Conservation (phyloP, 2,329 filamentous ascomycete genomes). For the Coniella lustricola region DNA sequence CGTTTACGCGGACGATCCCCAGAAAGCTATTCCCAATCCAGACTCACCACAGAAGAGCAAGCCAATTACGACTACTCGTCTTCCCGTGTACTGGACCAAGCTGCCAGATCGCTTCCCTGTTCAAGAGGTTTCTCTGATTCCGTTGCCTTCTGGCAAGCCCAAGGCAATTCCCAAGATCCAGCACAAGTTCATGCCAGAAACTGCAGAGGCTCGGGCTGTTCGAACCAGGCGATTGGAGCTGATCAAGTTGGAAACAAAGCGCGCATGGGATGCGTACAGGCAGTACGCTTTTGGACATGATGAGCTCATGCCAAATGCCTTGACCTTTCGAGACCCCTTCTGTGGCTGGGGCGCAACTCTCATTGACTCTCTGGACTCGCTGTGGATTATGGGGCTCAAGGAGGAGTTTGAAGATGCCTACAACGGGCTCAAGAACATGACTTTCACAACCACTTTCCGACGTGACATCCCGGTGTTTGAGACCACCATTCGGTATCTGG, state of each 20-base stretch:
- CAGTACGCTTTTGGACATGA: constrained; percentile 78
- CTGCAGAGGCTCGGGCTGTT: constrained; percentile 49
- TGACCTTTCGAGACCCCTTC: constrained; percentile 73
- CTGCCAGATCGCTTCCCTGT: constrained; percentile 73
- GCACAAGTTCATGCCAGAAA: constrained; percentile 61
- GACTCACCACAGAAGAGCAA: constrained; percentile 20
- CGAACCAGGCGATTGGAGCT: constrained; percentile 56
- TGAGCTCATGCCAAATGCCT: constrained; percentile 60
- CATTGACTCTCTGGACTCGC: constrained; percentile 73
- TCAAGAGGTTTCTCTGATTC: constrained; percentile 60
- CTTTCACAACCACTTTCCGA: constrained; percentile 65
- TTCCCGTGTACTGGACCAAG: constrained; percentile 63
- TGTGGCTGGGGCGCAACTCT: constrained; percentile 87
- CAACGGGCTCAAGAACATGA: constrained; percentile 61
- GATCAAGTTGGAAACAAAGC: constrained; percentile 68
- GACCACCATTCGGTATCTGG: constrained; percentile 85
- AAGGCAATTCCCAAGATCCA: constrained; percentile 72
- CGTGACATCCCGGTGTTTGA: constrained; percentile 82
- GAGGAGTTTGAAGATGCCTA: constrained; percentile 76
- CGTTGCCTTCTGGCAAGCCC: constrained; percentile 64
- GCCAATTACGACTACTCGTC: constrained; percentile 19
- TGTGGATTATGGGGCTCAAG: constrained; percentile 79
- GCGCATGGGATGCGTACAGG: constrained; percentile 78
- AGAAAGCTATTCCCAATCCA: constrained; percentile 18
- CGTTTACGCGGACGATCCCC: constrained; percentile 17